phyloP scores from a whole-genome alignment of 164 flowering plant species.

The Nymphaea thermarum region DNA sequence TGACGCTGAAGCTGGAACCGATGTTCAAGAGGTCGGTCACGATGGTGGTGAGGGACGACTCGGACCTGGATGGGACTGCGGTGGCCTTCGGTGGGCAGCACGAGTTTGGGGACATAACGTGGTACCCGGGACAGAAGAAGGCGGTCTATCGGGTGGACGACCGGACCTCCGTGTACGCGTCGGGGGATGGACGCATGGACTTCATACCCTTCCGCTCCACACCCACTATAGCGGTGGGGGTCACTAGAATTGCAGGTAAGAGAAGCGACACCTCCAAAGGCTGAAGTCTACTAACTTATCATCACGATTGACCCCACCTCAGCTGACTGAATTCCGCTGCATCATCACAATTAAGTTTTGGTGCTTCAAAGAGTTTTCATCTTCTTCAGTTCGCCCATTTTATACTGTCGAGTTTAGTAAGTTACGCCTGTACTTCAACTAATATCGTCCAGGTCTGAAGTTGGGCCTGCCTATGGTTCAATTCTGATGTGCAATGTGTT shows the following conservation, averaged over 20 bases:
- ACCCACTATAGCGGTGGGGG: constrained; percentile 15
- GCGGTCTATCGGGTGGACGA: constrained; percentile 45
- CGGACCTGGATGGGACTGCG: constrained; percentile 36
- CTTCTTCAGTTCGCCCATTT: no score
- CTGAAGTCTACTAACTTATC: no score
- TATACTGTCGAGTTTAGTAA: no score
- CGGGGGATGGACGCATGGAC: constrained; percentile 37
- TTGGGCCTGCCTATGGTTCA: no score
- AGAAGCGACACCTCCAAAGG: neutral
- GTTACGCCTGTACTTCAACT: no score
- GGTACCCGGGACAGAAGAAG: constrained; percentile 36
- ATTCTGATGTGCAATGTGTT: no score
- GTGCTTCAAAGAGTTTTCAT: no score
- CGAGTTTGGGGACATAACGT: constrained; percentile 34
- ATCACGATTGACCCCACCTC: no score
- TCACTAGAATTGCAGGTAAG: constrained; percentile 13
- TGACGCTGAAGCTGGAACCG: constrained; percentile 47
- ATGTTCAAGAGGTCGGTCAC: constrained; percentile 55
- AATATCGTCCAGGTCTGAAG: no score
- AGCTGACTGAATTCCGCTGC: no score
- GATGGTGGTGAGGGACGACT: constrained; percentile 20
- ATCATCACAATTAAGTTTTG: no score
- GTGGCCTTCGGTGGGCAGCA: constrained; percentile 35
- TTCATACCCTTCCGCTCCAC: constrained; percentile 37
- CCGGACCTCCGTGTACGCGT: constrained; percentile 19